Percentiles rank a stretch among this genome's conserved stretches.
Conservation (phyloP, 1,139 yeast genomes). For the Yamadazyma diddensiae region DNA sequence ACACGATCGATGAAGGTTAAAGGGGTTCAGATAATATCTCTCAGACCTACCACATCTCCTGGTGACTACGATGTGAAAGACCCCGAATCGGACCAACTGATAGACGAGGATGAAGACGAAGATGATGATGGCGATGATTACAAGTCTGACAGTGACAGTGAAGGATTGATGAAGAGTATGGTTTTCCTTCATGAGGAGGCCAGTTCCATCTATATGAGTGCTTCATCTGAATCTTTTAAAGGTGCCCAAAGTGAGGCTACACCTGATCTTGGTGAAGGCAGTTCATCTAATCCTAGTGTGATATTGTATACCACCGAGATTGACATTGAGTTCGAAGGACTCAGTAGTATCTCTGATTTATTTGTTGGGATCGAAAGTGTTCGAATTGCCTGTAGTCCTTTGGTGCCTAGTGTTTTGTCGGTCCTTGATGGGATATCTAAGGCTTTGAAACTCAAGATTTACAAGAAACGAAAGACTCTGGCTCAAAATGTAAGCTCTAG, state of each 20-base stretch:
- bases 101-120: slow-evolving; percentile 7
- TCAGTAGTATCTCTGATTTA: slow-evolving; percentile 46
- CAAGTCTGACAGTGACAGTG: slow-evolving; percentile 24
- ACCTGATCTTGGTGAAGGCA: slow-evolving; percentile 1
- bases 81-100: slow-evolving; percentile 16
- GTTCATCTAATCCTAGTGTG: slow-evolving; percentile 10
- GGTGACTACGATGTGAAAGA: slow-evolving; percentile 22
- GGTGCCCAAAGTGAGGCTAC: slow-evolving; percentile 10
- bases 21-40: slow-evolving; percentile 36
- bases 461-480: slow-evolving; percentile 24
- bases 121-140: slow-evolving; percentile 22
- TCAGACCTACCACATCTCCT: slow-evolving; percentile 37
- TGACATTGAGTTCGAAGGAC: slow-evolving; percentile 49
- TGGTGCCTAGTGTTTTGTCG: slow-evolving; percentile 32
- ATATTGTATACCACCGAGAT: slow-evolving; percentile 34
- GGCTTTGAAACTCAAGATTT: slow-evolving; percentile 29
- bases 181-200: slow-evolving; percentile 69
- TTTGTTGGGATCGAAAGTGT: slow-evolving; percentile 44
- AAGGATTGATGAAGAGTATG: slow-evolving; percentile 55
- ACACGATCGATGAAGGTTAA: slow-evolving; percentile 37
- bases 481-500: slow-evolving; percentile 1
- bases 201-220: slow-evolving; percentile 80
- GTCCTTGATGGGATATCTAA: slow-evolving; percentile 32
- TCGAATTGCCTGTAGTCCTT: slow-evolving; percentile 39
- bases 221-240: slow-evolving; percentile 48